These are phyloP conservation scores for Coemansia sp. DNA, from an alignment of 192 early-diverging fungal species.

Conservation along the genomic window DNA sequence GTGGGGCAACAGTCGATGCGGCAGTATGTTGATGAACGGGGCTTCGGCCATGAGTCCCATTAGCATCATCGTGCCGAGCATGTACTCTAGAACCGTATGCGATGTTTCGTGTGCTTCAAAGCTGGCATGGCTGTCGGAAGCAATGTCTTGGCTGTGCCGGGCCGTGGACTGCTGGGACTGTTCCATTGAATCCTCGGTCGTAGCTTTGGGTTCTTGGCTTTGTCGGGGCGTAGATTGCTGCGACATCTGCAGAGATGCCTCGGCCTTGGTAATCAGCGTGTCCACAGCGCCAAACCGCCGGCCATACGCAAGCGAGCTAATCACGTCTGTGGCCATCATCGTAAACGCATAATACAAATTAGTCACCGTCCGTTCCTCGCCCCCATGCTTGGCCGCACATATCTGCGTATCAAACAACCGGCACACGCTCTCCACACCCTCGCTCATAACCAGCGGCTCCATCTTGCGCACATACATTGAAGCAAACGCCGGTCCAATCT, in stretches of 20 bases:
- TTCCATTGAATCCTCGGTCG: neutral
- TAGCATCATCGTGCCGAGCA: conserved; percentile 24
- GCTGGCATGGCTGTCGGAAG: neutral
- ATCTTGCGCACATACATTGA: conserved; percentile 14
- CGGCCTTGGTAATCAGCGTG: conserved; percentile 7
- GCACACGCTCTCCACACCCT: conserved; percentile 19
- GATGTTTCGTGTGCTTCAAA: conserved; percentile 9
- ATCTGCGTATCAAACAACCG: conserved; percentile 19
- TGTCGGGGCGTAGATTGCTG: neutral
- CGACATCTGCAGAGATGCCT: neutral
- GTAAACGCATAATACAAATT: conserved; percentile 21
- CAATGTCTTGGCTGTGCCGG: neutral
- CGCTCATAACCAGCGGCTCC: conserved; percentile 17
- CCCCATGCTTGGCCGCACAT: neutral
- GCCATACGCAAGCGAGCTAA: conserved; percentile 25
- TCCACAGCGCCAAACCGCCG: conserved; percentile 14
- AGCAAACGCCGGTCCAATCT: conserved; percentile 26
- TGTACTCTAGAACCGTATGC: conserved; percentile 10
- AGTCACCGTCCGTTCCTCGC: neutral
- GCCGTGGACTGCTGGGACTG: neutral
- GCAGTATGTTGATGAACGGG: conserved; percentile 5
- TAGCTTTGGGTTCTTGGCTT: neutral
- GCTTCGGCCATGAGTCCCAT: conserved; percentile 26
- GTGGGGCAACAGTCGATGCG: conserved; percentile 1
- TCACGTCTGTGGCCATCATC: conserved; percentile 29